Percentiles rank a stretch among this genome's conserved stretches.
Evolutionary conservation across 2,329 filamentous ascomycete species (phyloP).

Genomic region (Fusarium buxicola): DNA sequence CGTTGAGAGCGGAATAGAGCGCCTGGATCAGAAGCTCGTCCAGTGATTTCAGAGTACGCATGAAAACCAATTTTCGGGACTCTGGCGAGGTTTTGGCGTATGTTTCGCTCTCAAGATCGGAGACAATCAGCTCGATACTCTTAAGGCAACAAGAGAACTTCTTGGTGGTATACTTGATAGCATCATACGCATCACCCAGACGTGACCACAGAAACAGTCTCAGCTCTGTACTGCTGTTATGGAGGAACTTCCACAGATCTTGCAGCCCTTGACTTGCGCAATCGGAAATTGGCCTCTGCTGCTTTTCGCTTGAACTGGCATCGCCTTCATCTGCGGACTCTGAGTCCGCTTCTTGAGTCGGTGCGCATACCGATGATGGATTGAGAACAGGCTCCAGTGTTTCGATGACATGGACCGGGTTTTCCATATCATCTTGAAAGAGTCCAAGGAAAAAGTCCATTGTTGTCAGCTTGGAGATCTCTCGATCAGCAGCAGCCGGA

Average conservation of each 20-base stretch:
- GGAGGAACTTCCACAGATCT: constrained; percentile 88
- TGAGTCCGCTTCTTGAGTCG: constrained; percentile 28
- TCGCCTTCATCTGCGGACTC: constrained; percentile 28
- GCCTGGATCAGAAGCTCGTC: constrained; percentile 81
- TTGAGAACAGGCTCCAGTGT: constrained; percentile 93
- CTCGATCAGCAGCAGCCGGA: constrained; percentile 82
- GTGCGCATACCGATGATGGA: constrained; percentile 66
- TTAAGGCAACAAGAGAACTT: constrained; percentile 88
- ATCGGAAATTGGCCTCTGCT: constrained; percentile 59
- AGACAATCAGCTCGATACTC: constrained; percentile 84
- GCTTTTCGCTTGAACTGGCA: constrained; percentile 22
- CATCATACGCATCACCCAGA: constrained; percentile 87
- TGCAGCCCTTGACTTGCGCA: constrained; percentile 69
- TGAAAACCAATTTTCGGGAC: constrained; percentile 75
- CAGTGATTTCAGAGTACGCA: constrained; percentile 82
- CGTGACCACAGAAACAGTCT: constrained; percentile 90
- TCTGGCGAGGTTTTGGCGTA: constrained; percentile 69
- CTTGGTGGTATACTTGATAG: constrained; percentile 87
- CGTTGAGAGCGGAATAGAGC: constrained; percentile 75
- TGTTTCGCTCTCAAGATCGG: constrained; percentile 71
- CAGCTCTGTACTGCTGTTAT: constrained; percentile 83
- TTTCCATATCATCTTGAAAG: constrained; percentile 83
- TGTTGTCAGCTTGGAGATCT: constrained; percentile 91
- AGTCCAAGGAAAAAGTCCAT: constrained; percentile 96
- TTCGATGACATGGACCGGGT: constrained; percentile 88